Conservation (phyloP, 2,329 filamentous ascomycete species). For the Epichloe gansuensis region DNA sequence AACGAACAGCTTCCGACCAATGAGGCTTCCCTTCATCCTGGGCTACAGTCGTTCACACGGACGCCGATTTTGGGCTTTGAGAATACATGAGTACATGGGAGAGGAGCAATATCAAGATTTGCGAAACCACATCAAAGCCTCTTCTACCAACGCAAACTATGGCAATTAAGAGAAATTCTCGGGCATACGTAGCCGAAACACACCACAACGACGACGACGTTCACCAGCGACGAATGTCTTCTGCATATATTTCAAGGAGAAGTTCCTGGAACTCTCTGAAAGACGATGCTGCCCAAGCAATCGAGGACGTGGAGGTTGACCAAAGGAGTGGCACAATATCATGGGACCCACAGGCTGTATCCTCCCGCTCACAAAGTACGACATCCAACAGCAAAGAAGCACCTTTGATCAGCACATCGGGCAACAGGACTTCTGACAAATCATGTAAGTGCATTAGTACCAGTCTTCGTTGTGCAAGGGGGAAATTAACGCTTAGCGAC, state of each 20-base stretch:
- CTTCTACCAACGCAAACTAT: conserved; percentile 2
- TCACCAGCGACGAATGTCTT: conserved; percentile 5
- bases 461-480: not conserved
- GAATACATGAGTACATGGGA: too few relatives aligned
- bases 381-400: conserved; percentile 10
- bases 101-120: too few relatives aligned
- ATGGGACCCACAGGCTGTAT: conserved; percentile 8
- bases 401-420: not conserved
- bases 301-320: conserved; percentile 15
- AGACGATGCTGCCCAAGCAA: conserved; percentile 14
- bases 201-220: conserved; percentile 7
- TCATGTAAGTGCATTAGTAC: not conserved
- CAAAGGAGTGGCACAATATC: conserved; percentile 7
- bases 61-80: too few relatives aligned
- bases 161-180: conserved; percentile 15
- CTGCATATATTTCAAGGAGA: conserved; percentile 17
- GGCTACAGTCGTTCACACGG: too few relatives aligned
- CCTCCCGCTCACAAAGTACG: not conserved
- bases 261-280: conserved; percentile 18
- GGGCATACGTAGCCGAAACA: conserved; percentile 11
- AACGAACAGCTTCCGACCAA: not conserved
- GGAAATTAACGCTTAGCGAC: not conserved
- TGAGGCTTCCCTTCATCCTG: not conserved
- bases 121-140: too few relatives aligned
- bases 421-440: not conserved